These are phyloP conservation scores for Protomyces lactucae-debilis DNA, from an alignment of 1,139 yeast genomes.

Conservation along the genomic window DNA sequence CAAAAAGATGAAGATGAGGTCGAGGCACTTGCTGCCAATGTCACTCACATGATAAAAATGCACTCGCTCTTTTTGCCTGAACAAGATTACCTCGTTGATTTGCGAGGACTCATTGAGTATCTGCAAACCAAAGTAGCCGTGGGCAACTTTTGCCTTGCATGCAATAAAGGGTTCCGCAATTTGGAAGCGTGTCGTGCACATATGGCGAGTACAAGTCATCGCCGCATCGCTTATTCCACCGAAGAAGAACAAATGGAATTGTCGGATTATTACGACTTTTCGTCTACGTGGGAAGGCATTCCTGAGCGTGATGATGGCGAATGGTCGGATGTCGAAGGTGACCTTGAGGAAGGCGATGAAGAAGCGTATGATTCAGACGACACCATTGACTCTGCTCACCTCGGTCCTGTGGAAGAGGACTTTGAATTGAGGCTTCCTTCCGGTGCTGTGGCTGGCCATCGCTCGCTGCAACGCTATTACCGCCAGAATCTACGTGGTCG, in stretches of 20 bases:
- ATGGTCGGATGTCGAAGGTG: constrained; percentile 47
- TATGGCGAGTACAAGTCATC: constrained; percentile 78
- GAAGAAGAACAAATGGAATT: constrained; percentile 75
- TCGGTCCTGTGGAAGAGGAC: constrained; percentile 45
- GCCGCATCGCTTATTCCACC: constrained; percentile 80
- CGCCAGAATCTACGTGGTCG: constrained; percentile 61
- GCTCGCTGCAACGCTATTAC: constrained; percentile 80
- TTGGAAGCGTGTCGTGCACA: constrained; percentile 88
- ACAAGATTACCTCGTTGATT: constrained; percentile 59
- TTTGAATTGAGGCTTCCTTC: constrained; percentile 78
- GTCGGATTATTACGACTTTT: constrained; percentile 81
- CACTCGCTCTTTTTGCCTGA: constrained; percentile 92
- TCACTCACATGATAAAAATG: constrained; percentile 65
- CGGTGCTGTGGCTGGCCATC: constrained; percentile 83
- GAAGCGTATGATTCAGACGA: constrained; percentile 48
- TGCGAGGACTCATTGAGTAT: constrained; percentile 65
- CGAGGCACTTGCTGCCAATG: constrained; percentile 58
- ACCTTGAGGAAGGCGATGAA: constrained; percentile 43
- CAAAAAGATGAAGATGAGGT: constrained; percentile 36
- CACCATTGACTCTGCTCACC: constrained; percentile 39
- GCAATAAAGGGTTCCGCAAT: constrained; percentile 76
- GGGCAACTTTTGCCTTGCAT: constrained; percentile 79
- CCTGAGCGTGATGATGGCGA: constrained; percentile 43
- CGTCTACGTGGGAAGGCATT: constrained; percentile 49
- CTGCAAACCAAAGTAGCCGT: constrained; percentile 78